phyloP scores from a whole-genome alignment of 306 rosid species.

The Prosopis cineraria region DNA sequence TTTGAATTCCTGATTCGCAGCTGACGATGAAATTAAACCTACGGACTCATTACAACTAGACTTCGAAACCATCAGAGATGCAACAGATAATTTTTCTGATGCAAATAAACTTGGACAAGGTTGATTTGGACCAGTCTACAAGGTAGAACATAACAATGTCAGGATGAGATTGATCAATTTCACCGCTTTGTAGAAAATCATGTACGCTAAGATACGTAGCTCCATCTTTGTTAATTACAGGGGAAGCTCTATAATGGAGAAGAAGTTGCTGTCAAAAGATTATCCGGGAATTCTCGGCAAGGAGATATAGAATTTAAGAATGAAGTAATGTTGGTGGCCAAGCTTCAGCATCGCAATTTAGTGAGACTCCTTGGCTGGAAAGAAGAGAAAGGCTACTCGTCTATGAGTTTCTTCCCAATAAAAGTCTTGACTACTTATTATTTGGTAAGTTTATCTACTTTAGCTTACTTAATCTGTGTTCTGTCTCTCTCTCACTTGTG shows the following conservation, averaged over 20 bases:
- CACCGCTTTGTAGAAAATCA: not conserved
- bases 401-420: too few species aligned
- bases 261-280: slow-evolving; percentile 59
- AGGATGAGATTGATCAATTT: not conserved
- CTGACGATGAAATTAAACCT: not conserved
- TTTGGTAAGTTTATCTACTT: slow-evolving; percentile 38
- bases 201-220: not conserved
- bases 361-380: too few species aligned
- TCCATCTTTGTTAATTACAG: not conserved
- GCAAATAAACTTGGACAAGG: not conserved
- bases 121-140: too few species aligned
- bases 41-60: not conserved
- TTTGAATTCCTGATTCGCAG: not conserved
- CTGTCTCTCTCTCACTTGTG: too few species aligned
- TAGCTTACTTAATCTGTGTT: not conserved
- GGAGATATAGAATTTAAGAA: slow-evolving; percentile 56
- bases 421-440: slow-evolving; percentile 50
- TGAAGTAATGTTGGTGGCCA: too few species aligned
- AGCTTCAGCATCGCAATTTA: too few species aligned
- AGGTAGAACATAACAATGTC: not conserved
- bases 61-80: not conserved
- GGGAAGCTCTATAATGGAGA: too few species aligned
- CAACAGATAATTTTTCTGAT: not conserved
- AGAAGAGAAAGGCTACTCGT: too few species aligned
- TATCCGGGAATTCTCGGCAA: slow-evolving; percentile 45